phyloP scores from a whole-genome alignment of 306 rosid species.

The Adenanthera pavonina region DNA sequence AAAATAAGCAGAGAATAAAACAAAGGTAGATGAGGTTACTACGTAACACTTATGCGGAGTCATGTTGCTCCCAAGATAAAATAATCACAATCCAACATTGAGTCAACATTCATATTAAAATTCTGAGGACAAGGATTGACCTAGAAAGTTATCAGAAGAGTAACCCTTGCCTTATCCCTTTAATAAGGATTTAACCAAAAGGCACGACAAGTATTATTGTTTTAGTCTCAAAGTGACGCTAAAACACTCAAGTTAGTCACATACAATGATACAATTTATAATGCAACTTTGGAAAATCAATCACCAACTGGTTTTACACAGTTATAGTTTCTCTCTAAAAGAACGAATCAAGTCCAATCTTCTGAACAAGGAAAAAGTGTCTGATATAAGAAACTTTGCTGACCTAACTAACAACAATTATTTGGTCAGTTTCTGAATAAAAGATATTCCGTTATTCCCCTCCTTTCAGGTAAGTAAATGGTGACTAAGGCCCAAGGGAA shows the following conservation, averaged over 20 bases:
- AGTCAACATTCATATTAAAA: conserved; percentile 24
- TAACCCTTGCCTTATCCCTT: conserved; percentile 11
- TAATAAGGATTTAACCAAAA: conserved; percentile 17
- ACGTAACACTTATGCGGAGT: neutral
- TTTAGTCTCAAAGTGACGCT: conserved; percentile 28
- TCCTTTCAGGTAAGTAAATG: conserved; percentile 13
- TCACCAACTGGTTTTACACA: neutral
- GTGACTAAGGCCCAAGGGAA: conserved; percentile 11
- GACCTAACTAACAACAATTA: conserved; percentile 14
- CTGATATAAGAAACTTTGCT: neutral
- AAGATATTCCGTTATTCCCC: neutral
- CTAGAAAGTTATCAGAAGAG: conserved; percentile 27
- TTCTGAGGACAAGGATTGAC: conserved; percentile 26
- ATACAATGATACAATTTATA: neutral
- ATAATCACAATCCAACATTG: conserved; percentile 23
- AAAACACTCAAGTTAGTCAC: conserved; percentile 1
- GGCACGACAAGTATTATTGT: neutral
- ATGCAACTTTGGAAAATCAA: conserved; percentile 15
- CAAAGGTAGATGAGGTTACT: conserved; percentile 9
- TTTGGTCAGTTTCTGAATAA: neutral
- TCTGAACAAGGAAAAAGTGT: neutral
- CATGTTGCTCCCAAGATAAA: conserved; percentile 29
- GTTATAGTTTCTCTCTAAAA: neutral
- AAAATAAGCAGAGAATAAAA: conserved; percentile 8
- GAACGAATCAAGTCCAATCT: neutral